Conservation (phyloP, 768 basidiomycete species). For the Mycena olivaceomarginata region DNA sequence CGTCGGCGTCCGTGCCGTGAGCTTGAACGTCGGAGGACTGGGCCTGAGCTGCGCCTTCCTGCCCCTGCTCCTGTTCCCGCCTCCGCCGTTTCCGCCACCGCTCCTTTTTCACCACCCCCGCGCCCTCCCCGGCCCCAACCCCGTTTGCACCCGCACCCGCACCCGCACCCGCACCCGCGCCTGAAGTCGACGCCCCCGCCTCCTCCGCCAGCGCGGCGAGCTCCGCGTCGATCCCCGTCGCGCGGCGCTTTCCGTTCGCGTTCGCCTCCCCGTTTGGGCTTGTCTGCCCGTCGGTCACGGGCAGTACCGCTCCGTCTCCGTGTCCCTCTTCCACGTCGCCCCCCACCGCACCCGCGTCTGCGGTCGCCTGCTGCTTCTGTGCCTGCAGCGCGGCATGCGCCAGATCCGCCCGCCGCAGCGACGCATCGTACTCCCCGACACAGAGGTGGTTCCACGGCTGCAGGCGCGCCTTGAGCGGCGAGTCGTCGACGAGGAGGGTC, state of each 20-base stretch:
- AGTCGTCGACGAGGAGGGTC: conserved; percentile 66
- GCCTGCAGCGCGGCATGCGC: conserved; percentile 15
- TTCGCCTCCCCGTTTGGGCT: conserved; percentile 22
- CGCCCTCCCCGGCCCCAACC: no score
- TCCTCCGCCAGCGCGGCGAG: conserved; percentile 29
- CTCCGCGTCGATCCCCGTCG: conserved; percentile 19
- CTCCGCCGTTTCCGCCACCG: conserved; percentile 45
- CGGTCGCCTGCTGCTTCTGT: background rate
- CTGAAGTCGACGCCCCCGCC: background rate
- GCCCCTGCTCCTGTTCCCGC: conserved; percentile 30
- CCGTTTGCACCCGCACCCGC: background rate
- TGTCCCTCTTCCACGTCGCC: no score
- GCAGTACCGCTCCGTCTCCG: no score
- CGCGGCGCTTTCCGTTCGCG: conserved; percentile 33
- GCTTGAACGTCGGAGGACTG: background rate
- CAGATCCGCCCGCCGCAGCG: conserved; percentile 57
- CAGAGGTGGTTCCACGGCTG: conserved; percentile 92
- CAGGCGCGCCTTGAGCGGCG: conserved; percentile 72
- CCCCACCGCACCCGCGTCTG: background rate
- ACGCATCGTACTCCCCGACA: conserved; percentile 78
- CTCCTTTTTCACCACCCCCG: conserved; percentile 14
- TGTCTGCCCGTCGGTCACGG: no score
- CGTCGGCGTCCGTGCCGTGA: conserved; percentile 20
- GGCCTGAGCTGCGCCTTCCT: background rate
- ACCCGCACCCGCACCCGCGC: background rate